Conservation (phyloP, 345 rosid species). For the Salix exigua region DNA sequence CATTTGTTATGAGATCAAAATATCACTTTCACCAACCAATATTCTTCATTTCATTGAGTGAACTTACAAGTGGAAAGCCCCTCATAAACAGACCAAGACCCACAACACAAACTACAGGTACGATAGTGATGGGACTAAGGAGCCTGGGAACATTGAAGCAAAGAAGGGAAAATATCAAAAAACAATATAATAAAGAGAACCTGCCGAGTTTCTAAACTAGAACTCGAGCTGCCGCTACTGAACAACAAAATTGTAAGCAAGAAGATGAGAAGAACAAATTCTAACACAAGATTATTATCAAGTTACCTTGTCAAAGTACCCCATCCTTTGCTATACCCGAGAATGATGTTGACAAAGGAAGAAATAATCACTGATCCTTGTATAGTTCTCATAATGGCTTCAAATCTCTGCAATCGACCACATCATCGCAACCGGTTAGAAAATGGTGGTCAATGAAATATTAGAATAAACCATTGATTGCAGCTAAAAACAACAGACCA, state of each 20-base stretch:
- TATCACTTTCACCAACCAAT: not conserved
- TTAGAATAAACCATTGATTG: not conserved
- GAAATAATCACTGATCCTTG: conserved; percentile 91
- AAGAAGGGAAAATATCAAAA: not conserved
- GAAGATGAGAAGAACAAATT: not conserved
- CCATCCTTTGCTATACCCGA: conserved; percentile 74
- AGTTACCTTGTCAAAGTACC: conserved; percentile 69
- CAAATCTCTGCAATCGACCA: conserved; percentile 61
- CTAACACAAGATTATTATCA: conserved; percentile 1
- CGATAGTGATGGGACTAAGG: conserved; percentile 68
- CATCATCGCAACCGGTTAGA: conserved; percentile 1
- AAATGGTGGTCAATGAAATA: not conserved
- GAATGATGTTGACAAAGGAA: conserved; percentile 71
- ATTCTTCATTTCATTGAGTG: conserved; percentile 1
- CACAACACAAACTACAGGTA: conserved; percentile 67
- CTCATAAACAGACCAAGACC: conserved; percentile 85
- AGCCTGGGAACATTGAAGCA: conserved; percentile 34
- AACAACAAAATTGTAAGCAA: not conserved
- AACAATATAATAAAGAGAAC: not conserved
- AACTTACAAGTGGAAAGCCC: conserved; percentile 84
- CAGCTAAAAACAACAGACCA: not conserved
- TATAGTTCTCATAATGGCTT: conserved; percentile 67
- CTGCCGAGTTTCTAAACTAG: not conserved
- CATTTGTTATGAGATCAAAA: not conserved
- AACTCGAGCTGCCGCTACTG: not conserved